These are phyloP conservation scores for Cyamopsis tetragonoloba DNA, from an alignment of 306 rosid genomes.

Conservation along the genomic window DNA sequence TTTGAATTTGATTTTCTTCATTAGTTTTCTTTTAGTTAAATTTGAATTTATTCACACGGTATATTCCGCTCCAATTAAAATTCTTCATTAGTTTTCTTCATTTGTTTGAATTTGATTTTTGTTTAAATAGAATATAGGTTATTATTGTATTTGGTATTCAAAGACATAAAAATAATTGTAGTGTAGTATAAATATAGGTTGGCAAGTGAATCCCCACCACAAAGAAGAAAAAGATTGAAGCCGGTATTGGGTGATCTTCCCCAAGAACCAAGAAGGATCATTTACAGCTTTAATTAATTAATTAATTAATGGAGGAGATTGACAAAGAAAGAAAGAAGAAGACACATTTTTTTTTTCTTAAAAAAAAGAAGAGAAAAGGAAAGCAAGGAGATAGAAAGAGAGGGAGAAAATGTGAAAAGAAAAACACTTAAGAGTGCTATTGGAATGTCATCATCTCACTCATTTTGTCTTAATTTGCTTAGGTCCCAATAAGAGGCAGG, in stretches of 20 bases:
- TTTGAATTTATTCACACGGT: no score
- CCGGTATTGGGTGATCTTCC: constrained; percentile 48
- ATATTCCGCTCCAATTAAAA: no score
- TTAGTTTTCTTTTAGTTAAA: no score
- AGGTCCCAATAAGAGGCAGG: constrained; percentile 49
- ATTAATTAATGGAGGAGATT: constrained; percentile 40
- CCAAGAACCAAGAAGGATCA: constrained; percentile 58
- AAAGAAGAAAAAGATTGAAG: constrained; percentile 25
- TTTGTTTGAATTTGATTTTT: not conserved
- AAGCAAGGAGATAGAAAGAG: not conserved
- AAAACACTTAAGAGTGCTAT: constrained; percentile 61
- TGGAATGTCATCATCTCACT: constrained; percentile 74
- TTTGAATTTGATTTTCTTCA: no score
- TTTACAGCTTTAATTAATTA: constrained; percentile 42
- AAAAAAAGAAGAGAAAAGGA: constrained; percentile 1
- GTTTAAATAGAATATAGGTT: not conserved
- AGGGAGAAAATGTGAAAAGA: constrained; percentile 42
- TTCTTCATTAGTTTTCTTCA: not conserved
- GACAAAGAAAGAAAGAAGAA: constrained; percentile 50
- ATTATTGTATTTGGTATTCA: not conserved
- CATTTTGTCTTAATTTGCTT: constrained; percentile 54
- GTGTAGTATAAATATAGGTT: constrained; percentile 9
- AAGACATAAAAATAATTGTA: constrained; percentile 13
- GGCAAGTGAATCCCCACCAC: constrained; percentile 15
- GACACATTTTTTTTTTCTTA: no score